phyloP scores from a whole-genome alignment of 164 flowering plant species.

The Vitis rupestris region DNA sequence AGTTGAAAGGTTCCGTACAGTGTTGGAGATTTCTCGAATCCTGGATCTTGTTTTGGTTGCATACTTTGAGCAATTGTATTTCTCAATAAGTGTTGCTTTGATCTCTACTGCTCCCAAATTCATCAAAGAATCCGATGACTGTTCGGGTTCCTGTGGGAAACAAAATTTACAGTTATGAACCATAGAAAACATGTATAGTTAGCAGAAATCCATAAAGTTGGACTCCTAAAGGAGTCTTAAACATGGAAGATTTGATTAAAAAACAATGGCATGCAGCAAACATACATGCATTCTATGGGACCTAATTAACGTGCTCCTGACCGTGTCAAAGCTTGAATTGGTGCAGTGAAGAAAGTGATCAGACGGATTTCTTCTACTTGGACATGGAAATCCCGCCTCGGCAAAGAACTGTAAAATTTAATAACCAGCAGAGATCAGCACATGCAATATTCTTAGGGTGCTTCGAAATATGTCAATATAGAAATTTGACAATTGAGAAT shows the following conservation, averaged over 20 bases:
- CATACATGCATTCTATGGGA: constrained; percentile 7
- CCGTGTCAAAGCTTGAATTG: constrained; percentile 22
- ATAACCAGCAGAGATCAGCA: not conserved
- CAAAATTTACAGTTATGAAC: too few species aligned
- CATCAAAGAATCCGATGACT: constrained; percentile 4
- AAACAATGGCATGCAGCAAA: not conserved
- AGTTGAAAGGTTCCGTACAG: not conserved
- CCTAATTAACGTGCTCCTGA: constrained; percentile 1
- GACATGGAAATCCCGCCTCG: constrained; percentile 29
- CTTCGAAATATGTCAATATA: too few species aligned
- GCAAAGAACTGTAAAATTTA: constrained; percentile 23
- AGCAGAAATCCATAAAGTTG: too few species aligned
- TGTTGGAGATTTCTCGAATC: constrained; percentile 8
- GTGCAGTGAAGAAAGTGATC: constrained; percentile 34
- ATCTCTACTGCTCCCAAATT: constrained; percentile 17
- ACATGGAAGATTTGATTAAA: too few species aligned
- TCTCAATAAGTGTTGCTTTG: constrained; percentile 18
- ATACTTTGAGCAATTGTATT: constrained; percentile 17
- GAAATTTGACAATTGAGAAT: too few species aligned
- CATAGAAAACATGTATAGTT: too few species aligned
- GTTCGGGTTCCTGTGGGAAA: constrained; percentile 3
- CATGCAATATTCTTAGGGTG: too few species aligned
- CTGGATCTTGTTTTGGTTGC: constrained; percentile 9
- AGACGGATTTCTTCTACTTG: constrained; percentile 25
- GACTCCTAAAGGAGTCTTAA: too few species aligned